A percentile compares a stretch with the other conserved stretches of the same genome.
phyloP scores from a whole-genome alignment of 2,329 filamentous ascomycete species.

The Sporothrix variecibatus region DNA sequence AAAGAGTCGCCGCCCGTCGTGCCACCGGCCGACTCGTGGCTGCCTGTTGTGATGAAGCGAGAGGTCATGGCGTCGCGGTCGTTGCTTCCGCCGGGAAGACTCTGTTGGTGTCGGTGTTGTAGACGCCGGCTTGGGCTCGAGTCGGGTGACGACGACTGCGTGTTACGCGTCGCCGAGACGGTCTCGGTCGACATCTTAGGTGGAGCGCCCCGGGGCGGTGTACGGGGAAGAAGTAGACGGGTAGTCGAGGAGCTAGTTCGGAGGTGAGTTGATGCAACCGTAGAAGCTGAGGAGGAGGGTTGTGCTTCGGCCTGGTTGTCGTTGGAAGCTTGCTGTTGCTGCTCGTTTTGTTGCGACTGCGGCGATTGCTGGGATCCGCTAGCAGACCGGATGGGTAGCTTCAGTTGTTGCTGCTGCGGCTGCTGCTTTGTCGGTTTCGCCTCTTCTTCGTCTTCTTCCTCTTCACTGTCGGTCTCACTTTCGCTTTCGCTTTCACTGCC shows the following conservation, averaged over 20 bases:
- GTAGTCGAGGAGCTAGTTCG: constrained; percentile 20
- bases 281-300: constrained; percentile 18
- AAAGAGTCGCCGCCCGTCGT: constrained; percentile 56
- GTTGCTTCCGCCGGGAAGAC: constrained; percentile 42
- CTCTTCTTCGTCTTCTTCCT: background rate
- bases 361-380: background rate
- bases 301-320: background rate
- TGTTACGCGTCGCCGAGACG: constrained; percentile 37
- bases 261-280: background rate
- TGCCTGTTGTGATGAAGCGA: constrained; percentile 54
- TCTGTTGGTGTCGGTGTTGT: constrained; percentile 30
- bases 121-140: constrained; percentile 31
- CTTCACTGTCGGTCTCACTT: background rate
- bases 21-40: constrained; percentile 49
- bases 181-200: constrained; percentile 65
- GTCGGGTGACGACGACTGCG: constrained; percentile 37
- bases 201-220: constrained; percentile 61
- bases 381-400: background rate
- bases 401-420: background rate
- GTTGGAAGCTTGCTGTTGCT: background rate
- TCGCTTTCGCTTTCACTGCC: constrained; percentile 24
- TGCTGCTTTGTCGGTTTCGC: background rate
- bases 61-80: constrained; percentile 56
- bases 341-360: background rate
- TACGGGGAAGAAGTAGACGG: constrained; percentile 56